These are phyloP conservation scores for Torulaspora indica DNA, from an alignment of 805 yeast species.

Conservation along the genomic window DNA sequence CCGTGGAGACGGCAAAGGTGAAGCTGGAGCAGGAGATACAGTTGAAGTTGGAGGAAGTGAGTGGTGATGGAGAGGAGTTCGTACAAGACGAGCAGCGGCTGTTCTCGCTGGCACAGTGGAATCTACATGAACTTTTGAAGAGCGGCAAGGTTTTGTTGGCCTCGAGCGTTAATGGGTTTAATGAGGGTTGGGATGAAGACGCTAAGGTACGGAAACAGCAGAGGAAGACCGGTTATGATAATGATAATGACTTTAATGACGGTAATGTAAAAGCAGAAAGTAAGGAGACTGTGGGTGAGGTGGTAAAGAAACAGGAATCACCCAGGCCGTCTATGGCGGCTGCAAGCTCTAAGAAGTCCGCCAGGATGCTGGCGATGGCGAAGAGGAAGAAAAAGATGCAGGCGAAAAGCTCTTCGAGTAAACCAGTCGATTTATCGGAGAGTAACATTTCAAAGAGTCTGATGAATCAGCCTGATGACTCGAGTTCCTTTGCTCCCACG, in stretches of 20 bases:
- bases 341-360: conserved; percentile 42
- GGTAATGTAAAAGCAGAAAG: conserved; percentile 17
- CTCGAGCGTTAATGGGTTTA: conserved; percentile 23
- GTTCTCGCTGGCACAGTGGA: conserved; percentile 27
- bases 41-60: conserved; percentile 31
- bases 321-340: conserved; percentile 19
- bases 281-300: conserved; percentile 21
- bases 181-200: conserved; percentile 10
- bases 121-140: conserved; percentile 29
- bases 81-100: conserved; percentile 25
- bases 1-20: conserved; percentile 29
- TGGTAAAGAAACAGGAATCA: conserved; percentile 14
- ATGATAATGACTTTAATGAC: conserved; percentile 6
- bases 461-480: conserved; percentile 31
- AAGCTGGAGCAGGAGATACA: conserved; percentile 34
- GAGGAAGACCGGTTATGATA: conserved; percentile 1
- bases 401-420: conserved; percentile 48
- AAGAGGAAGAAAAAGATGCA: conserved; percentile 76
- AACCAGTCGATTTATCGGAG: conserved; percentile 65
- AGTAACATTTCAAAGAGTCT: conserved; percentile 54
- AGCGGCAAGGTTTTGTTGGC: conserved; percentile 30
- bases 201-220: conserved; percentile 15
- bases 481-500: conserved; percentile 23
- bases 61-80: conserved; percentile 20
- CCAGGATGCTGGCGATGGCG: conserved; percentile 92